Percentiles rank a stretch among this genome's conserved stretches.
These are phyloP conservation scores for Elaeagnus macrophylla DNA, from an alignment of 306 rosid species.

Conservation along the genomic window DNA sequence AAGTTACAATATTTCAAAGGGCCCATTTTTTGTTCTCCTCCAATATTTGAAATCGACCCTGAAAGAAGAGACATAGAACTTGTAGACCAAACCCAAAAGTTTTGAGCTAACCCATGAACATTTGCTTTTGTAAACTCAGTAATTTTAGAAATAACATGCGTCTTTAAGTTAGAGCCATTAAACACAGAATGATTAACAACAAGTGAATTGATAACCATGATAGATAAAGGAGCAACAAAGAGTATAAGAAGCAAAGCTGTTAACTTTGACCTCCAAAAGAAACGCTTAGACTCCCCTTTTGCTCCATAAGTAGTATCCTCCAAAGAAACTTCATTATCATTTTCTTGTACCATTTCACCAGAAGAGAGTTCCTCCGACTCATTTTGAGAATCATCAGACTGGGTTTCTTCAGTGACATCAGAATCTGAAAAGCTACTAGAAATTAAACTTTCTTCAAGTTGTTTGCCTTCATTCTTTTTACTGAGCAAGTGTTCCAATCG, in stretches of 20 bases:
- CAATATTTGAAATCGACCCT: constrained; percentile 26
- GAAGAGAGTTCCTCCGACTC: constrained; percentile 53
- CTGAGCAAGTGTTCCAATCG: constrained; percentile 31
- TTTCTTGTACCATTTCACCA: constrained; percentile 9
- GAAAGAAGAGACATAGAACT: constrained; percentile 22
- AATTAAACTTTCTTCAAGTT: constrained; percentile 39
- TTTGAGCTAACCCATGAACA: constrained; percentile 27
- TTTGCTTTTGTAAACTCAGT: constrained; percentile 32
- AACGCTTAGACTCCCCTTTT: constrained; percentile 10
- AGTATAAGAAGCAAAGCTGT: constrained; percentile 38
- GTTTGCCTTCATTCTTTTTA: constrained; percentile 23
- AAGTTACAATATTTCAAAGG: constrained; percentile 42
- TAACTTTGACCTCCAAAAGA: constrained; percentile 30
- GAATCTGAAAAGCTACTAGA: constrained; percentile 47
- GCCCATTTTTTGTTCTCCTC: constrained; percentile 27
- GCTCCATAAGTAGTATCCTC: background rate
- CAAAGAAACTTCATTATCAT: too few species aligned
- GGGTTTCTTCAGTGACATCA: constrained; percentile 46
- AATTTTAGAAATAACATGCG: constrained; percentile 22
- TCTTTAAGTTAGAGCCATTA: constrained; percentile 20
- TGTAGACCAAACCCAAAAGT: constrained; percentile 25
- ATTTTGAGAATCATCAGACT: constrained; percentile 40
- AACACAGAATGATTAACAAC: constrained; percentile 25
- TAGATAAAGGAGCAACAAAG: constrained; percentile 28
- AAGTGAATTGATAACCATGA: constrained; percentile 26